Percentiles rank a stretch among this genome's conserved stretches.
Evolutionary conservation across 2,329 filamentous ascomycete genomes (phyloP).

Genomic region (Hymenoscyphus infarciens): DNA sequence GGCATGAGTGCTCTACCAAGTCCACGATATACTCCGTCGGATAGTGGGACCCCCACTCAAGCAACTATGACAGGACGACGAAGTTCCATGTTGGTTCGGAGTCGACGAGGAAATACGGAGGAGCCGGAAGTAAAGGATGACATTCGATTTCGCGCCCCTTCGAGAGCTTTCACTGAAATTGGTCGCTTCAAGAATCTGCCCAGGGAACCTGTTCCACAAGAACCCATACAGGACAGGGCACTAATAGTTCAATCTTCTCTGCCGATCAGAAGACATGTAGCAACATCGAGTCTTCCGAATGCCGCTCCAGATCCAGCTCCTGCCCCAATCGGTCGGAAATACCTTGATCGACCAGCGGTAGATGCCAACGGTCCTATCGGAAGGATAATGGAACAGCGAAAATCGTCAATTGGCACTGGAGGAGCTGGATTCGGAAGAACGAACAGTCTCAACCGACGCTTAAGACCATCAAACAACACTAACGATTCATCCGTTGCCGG

Average conservation of each 20-base stretch:
- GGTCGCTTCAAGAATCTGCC: conserved; percentile 35
- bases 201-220: conserved; percentile 42
- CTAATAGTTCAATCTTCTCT: conserved; percentile 43
- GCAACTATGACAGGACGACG: conserved; percentile 53
- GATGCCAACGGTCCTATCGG: conserved; percentile 30
- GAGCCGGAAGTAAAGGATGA: conserved; percentile 44
- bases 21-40: conserved; percentile 31
- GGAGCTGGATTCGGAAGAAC: conserved; percentile 25
- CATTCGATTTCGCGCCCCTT: conserved; percentile 51
- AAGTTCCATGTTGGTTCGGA: conserved; percentile 50
- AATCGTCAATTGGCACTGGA: conserved; percentile 25
- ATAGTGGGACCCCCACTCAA: conserved; percentile 38
- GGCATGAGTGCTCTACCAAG: conserved; percentile 31
- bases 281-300: conserved; percentile 44
- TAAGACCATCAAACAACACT: conserved; percentile 12
- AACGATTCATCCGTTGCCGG: conserved; percentile 18
- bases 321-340: conserved; percentile 26
- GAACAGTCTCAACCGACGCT: conserved; percentile 25
- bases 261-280: conserved; percentile 51
- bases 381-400: conserved; percentile 31
- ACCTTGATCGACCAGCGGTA: conserved; percentile 30
- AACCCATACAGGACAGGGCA: conserved; percentile 36
- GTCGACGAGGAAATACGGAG: conserved; percentile 32
- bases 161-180: conserved; percentile 57
- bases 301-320: conserved; percentile 17